phyloP scores from a whole-genome alignment of 1,139 yeast genomes.

The Trichomonascaceae sp. region DNA sequence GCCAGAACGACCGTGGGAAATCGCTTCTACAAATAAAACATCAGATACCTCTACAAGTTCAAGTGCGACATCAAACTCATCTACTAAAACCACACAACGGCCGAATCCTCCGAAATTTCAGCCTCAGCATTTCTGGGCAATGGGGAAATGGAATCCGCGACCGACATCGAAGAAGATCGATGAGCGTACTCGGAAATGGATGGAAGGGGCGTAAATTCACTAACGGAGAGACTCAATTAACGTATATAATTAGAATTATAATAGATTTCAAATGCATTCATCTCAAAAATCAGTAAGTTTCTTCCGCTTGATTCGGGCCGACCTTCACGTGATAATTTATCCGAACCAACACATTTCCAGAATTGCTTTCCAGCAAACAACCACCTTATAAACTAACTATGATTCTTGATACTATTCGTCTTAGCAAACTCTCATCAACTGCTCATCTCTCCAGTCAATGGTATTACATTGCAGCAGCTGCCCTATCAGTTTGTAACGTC shows the following conservation, averaged over 20 bases:
- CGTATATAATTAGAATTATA: neutral
- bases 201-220: slow-evolving; percentile 30
- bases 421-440: slow-evolving; percentile 48
- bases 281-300: neutral
- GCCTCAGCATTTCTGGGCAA: slow-evolving; percentile 56
- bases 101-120: slow-evolving; percentile 42
- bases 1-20: slow-evolving; percentile 58
- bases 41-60: neutral
- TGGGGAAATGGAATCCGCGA: slow-evolving; percentile 59
- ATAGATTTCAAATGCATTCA: neutral
- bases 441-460: slow-evolving; percentile 53
- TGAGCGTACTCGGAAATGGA: slow-evolving; percentile 48
- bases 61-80: neutral
- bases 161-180: slow-evolving; percentile 40
- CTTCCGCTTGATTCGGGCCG: neutral
- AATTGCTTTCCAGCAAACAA: neutral
- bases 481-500: slow-evolving; percentile 72
- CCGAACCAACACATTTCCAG: neutral
- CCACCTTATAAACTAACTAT: neutral
- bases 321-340: neutral
- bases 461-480: slow-evolving; percentile 76
- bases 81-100: slow-evolving; percentile 1
- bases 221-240: neutral
- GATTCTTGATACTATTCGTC: slow-evolving; percentile 55
- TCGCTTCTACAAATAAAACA: neutral